Percentiles rank a stretch among this genome's conserved stretches.
Evolutionary conservation across 2,329 filamentous ascomycete species (phyloP).

Genomic region (Cladosporium oxysporum): DNA sequence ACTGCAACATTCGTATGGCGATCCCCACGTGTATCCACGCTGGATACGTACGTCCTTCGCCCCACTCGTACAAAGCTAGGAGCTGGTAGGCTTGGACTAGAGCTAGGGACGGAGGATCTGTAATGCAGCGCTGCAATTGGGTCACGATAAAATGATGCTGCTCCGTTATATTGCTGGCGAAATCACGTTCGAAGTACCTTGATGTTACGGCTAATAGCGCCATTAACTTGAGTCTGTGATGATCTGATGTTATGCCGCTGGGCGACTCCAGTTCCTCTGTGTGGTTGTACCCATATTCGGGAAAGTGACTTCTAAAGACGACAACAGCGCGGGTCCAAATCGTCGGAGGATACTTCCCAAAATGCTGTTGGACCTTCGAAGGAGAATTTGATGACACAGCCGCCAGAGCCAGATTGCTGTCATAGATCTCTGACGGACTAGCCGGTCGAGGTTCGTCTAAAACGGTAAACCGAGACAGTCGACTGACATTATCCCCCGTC

Average conservation of each 20-base stretch:
- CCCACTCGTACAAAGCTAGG: not conserved
- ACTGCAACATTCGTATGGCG: not conserved
- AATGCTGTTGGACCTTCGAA: not conserved
- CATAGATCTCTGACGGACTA: not conserved
- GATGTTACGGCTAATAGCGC: not conserved
- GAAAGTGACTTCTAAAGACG: not conserved
- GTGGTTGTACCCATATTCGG: not conserved
- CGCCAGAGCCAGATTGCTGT: not conserved
- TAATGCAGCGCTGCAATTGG: not conserved
- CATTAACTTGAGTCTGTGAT: not conserved
- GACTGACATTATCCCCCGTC: not conserved
- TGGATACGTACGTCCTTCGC: not conserved
- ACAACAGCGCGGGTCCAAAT: not conserved
- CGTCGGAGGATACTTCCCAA: not conserved
- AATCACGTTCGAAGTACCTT: not conserved
- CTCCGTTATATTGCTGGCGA: not conserved
- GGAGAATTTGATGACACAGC: not conserved
- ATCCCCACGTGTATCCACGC: not conserved
- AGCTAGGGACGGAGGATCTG: not conserved
- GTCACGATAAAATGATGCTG: not conserved
- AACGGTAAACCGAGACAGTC: not conserved
- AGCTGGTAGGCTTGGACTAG: not conserved
- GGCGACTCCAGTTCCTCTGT: not conserved
- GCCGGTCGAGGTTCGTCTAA: not conserved
- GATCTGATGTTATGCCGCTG: not conserved